These are phyloP conservation scores for Schizonepeta tenuifolia DNA, from an alignment of 257 asterid genomes.

Conservation along the genomic window DNA sequence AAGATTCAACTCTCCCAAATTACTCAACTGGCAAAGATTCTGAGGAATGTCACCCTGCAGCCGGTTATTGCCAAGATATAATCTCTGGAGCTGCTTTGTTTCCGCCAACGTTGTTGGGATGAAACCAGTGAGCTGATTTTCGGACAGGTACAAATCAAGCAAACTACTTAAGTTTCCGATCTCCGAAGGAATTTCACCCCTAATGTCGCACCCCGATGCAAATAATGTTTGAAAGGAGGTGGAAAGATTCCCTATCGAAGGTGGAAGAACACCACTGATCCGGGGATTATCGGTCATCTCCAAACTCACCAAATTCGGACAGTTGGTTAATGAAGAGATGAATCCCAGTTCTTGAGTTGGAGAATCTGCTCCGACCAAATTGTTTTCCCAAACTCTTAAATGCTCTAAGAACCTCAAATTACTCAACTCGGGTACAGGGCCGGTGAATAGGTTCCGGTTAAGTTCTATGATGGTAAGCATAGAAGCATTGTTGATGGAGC, in stretches of 20 bases:
- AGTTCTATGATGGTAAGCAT: too few relatives aligned
- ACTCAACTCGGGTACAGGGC: too few relatives aligned
- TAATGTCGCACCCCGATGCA: constrained; percentile 9
- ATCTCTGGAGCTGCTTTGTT: constrained; percentile 6
- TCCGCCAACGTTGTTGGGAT: constrained; percentile 37
- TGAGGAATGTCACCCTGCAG: constrained; percentile 37
- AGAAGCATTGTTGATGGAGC: too few relatives aligned
- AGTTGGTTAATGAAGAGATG: constrained; percentile 6
- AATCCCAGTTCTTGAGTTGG: constrained; percentile 3
- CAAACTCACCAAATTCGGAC: background rate
- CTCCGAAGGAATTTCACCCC: constrained; percentile 34
- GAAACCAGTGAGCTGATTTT: constrained; percentile 35
- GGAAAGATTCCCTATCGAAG: constrained; percentile 38
- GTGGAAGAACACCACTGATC: constrained; percentile 27
- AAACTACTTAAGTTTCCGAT: constrained; percentile 39
- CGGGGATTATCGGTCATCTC: background rate
- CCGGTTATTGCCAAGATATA: constrained; percentile 29
- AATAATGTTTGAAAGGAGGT: background rate
- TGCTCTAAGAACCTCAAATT: background rate
- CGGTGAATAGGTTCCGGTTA: too few relatives aligned
- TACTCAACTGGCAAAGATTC: constrained; percentile 33
- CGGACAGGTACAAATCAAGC: background rate
- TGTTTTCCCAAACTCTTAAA: background rate
- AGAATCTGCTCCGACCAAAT: constrained; percentile 5
- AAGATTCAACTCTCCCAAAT: constrained; percentile 32